Evolutionary conservation across 2,329 filamentous ascomycete genomes (phyloP), one percentile per base, ranked within the genome.

Genomic region (Nothopassalora personata): DNA sequence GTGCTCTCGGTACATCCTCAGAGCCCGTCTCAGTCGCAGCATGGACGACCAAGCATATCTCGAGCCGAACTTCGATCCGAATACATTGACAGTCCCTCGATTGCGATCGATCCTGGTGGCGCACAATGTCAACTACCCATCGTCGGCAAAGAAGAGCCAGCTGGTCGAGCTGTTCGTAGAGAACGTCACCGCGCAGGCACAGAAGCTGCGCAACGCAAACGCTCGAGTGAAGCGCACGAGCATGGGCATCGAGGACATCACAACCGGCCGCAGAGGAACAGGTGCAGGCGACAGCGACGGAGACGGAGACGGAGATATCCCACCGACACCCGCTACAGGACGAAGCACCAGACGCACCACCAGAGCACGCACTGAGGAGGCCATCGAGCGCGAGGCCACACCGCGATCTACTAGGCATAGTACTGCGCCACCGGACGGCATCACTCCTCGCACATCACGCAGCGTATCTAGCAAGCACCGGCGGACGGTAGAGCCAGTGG

Each of bases 21-120:
- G 15, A 27, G 4, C 45, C 11, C 7, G 27, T n/a, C 33, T 34
- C 57, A 33, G n/a, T 23, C 23, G 33, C 23, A 46, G n/a, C 23
- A n/a, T 53, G 70, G 78, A 84, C 64, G 89, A 92, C 66, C 76
- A 87, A 66, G 89, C 91, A 66, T 99, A 97, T 73, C 86, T 97
- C 33, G 86, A 92, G 71, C 83, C 90, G 56, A 90, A 84, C 68
- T 97, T 97, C 73, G 91, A 99, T 73, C 86, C 94, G 19, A 82
- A 83, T 71, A 85, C 83, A 64, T 83, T 97, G 64, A 97, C 91
- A 1, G 86, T 97, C 53, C 91, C 94, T 30, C 88, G 89, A 49
- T 80, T 99, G 67, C 90, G 94, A 69, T 93, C 89, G 52, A 95
- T 97, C 65, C 85, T 99, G 59, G 89, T 97, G 69, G 88, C 86